Base-by-base conservation (phyloP, 163 green algal species). In the Trebouxia gelatinosa region DNA sequence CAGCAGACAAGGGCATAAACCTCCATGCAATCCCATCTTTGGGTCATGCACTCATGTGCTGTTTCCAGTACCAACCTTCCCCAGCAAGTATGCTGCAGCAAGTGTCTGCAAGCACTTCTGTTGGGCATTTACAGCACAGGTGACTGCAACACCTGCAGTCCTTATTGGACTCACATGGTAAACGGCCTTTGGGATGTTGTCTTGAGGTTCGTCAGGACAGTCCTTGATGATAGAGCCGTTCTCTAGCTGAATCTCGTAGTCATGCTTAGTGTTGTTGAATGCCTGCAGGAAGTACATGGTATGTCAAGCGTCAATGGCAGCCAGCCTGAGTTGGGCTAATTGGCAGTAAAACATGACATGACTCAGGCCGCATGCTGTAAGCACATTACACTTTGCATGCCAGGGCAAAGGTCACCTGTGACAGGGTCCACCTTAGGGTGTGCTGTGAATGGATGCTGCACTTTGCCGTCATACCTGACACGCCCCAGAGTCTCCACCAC, bases 201-300 rank as follows among this genome's bases (percentile, higher is more conserved):
- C 76, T 34, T 43, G 26, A 17, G 83, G 80, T 50, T 90, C 82
- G 2, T 82, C 65, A 0, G 68, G n/a, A 37, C 81, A 57, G 21
- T 66, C 57, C 76, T 92, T 81, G 3, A 97, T 66, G 17, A 84
- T 40, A 1, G 89, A 92, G 50, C 81, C 79, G 48, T 86, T 88
- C 72, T 98, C 96, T 67, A 99, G 84, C 39, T 85, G 89, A 75
- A 99, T 95, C 87, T 99, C 95, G 81, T 91, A 97, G 34, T 94
- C 86, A 79, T 95, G 89, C 40, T 85, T 87, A 7, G 91, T 89
- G 50, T 93, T 83, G 83, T 95, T 96, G 85, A 87, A 96, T 31
- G 81, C 43, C 78, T 82, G 70, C 66, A 78, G 6, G 26, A 4
- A 35, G 28, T 29, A 43, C 17, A 70, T 5, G 7, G 43, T 13